Conservation (phyloP, 228 moss, liverwort and hornwort genomes). For the Sphagnum magellanicum region DNA sequence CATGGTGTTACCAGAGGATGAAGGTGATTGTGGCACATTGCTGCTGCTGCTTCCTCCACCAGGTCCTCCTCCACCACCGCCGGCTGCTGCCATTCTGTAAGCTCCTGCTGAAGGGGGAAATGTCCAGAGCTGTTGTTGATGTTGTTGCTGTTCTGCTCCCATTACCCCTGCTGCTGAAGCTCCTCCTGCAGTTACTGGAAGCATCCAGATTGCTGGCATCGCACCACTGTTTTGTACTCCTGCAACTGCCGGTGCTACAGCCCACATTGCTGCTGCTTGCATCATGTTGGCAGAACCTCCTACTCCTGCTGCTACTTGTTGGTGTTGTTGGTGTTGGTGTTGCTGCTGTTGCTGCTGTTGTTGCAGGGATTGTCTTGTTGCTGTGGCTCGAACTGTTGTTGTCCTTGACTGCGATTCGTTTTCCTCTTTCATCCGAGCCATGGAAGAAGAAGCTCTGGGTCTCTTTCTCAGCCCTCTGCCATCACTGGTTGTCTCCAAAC, state of each 20-base stretch:
- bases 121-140: constrained; percentile 75
- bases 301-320: constrained; percentile 17
- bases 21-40: constrained; percentile 32
- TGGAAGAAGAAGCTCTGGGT: constrained; percentile 37
- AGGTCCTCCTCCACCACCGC: constrained; percentile 55
- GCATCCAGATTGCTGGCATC: constrained; percentile 99
- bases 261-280: constrained; percentile 76
- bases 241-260: constrained; percentile 86
- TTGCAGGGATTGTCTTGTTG: constrained; percentile 41
- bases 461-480: constrained; percentile 58
- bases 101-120: constrained; percentile 72
- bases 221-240: constrained; percentile 82
- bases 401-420: constrained; percentile 47
- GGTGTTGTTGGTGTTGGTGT: too few species aligned
- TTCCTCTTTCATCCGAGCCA: constrained; percentile 83
- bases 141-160: constrained; percentile 58
- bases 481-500: constrained; percentile 42
- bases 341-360: constrained; percentile 29
- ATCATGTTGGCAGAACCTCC: constrained; percentile 10
- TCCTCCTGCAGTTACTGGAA: constrained; percentile 76
- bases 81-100: constrained; percentile 90
- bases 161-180: constrained; percentile 83
- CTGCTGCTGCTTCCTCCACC: constrained; percentile 71
- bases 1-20: not conserved
- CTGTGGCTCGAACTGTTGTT: constrained; percentile 68